Evolutionary conservation across 345 rosid genomes (phyloP).

Genomic region (Eucalyptus tenuipes): DNA sequence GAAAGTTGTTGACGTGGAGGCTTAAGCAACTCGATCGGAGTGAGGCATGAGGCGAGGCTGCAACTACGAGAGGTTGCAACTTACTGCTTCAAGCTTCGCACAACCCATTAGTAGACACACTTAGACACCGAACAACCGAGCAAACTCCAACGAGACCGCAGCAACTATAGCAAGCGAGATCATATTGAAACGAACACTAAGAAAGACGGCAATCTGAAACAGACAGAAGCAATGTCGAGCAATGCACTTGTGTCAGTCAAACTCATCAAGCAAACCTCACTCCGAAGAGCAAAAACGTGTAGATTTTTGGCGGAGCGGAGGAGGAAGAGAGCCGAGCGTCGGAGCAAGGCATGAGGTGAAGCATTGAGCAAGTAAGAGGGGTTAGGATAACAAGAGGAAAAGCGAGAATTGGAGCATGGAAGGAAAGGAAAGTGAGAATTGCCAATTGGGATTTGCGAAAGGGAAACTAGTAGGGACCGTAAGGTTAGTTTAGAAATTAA

Average conservation of each 20-base stretch:
- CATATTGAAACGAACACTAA: background rate
- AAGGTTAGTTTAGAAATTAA: too few species aligned
- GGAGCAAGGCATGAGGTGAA: background rate
- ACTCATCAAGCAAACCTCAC: background rate
- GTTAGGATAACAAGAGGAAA: accelerated
- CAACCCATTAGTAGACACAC: background rate
- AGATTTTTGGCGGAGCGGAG: constrained; percentile 12
- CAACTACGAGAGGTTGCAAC: accelerated
- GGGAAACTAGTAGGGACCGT: accelerated
- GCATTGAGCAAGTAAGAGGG: accelerated
- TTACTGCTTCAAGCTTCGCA: background rate
- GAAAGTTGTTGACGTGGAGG: accelerated
- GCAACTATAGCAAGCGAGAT: background rate
- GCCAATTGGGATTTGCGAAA: too few species aligned
- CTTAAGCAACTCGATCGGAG: too few species aligned
- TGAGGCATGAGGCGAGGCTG: accelerated
- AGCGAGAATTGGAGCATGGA: accelerated
- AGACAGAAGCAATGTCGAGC: background rate
- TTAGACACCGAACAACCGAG: background rate
- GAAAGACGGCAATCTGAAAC: background rate
- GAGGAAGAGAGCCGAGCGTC: background rate
- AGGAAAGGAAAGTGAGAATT: too few species aligned
- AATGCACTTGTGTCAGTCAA: constrained; percentile 11
- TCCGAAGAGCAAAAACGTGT: background rate
- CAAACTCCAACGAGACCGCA: background rate